Percentiles rank a stretch among this genome's conserved stretches.
phyloP scores from a whole-genome alignment of 495 filamentous ascomycete species.

The Penicillium flavigenum region DNA sequence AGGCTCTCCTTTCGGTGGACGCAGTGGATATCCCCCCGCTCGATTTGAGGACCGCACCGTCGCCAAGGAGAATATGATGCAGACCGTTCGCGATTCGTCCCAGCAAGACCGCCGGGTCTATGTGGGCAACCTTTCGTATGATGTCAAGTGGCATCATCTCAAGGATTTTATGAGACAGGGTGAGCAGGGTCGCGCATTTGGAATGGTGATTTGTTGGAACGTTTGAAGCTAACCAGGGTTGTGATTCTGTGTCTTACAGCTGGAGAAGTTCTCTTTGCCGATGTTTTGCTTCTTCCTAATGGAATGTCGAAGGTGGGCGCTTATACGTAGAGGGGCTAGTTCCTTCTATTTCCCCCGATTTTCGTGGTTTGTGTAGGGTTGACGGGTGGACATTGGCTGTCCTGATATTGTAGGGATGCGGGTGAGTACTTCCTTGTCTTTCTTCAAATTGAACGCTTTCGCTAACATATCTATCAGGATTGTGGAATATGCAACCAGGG shows the following conservation, averaged over 20 bases:
- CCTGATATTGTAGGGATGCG: conserved; percentile 98
- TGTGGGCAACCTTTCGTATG: conserved; percentile 97
- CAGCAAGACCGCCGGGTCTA: conserved; percentile 99
- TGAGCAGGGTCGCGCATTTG: conserved; percentile 53
- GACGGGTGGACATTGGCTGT: conserved; percentile 96
- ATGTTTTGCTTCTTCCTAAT: conserved; percentile 99
- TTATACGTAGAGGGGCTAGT: conserved; percentile 87
- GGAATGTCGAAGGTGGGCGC: conserved; percentile 99
- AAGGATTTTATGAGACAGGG: conserved; percentile 99
- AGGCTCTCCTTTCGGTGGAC: conserved; percentile 56
- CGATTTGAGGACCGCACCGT: conserved; percentile 82
- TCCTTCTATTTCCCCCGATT: conserved; percentile 52
- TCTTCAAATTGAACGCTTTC: conserved; percentile 14
- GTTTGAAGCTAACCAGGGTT: conserved; percentile 33
- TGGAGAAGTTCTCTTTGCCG: conserved; percentile 99
- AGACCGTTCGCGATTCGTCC: conserved; percentile 84
- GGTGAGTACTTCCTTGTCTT: conserved; percentile 60
- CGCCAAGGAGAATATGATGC: conserved; percentile 94
- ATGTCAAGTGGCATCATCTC: conserved; percentile 99
- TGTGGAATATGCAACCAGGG: conserved; percentile 99
- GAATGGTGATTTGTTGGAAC: conserved; percentile 18
- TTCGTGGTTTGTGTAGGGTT: conserved; percentile 77
- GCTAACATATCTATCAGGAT: conserved; percentile 62
- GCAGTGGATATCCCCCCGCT: conserved; percentile 60
- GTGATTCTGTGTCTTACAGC: conserved; percentile 54